These are phyloP conservation scores for Orychophragmus violaceus DNA, from an alignment of 345 rosid species.

Conservation along the genomic window DNA sequence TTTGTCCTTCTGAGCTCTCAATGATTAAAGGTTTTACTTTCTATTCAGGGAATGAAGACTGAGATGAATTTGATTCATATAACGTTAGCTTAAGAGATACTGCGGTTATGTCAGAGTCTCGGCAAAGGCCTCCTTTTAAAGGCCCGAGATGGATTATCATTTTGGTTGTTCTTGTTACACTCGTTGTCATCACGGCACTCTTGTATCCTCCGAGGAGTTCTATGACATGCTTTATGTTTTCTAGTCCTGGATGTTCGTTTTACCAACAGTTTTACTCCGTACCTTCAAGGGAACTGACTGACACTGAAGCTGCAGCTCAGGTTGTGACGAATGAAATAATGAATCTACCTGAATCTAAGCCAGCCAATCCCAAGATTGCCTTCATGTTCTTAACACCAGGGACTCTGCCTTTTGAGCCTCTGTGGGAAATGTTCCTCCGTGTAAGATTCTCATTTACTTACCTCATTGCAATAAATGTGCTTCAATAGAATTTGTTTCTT, in stretches of 20 bases:
- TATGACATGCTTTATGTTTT: constrained; percentile 42
- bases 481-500: too few relatives aligned
- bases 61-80: constrained; percentile 3
- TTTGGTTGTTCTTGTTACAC: constrained; percentile 35
- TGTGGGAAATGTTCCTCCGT: constrained; percentile 53
- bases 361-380: constrained; percentile 42
- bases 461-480: too few relatives aligned
- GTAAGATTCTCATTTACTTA: too few relatives aligned
- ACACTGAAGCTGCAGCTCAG: constrained; percentile 45
- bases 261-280: constrained; percentile 22
- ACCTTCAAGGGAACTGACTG: constrained; percentile 44
- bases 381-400: constrained; percentile 67
- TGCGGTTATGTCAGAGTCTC: constrained; percentile 40
- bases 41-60: constrained; percentile 15
- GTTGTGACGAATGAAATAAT: constrained; percentile 54
- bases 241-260: constrained; percentile 40
- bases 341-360: constrained; percentile 27
- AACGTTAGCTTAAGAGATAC: constrained; percentile 27
- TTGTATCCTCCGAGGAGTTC: constrained; percentile 36
- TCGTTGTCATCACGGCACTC: constrained; percentile 41
- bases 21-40: background rate
- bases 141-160: constrained; percentile 52
- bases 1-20: too few relatives aligned
- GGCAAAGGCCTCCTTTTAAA: constrained; percentile 43
- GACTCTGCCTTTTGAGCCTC: constrained; percentile 52